phyloP scores from a whole-genome alignment of 1,284 basidiomycete genomes.

The Ceratobasidium sp. region DNA sequence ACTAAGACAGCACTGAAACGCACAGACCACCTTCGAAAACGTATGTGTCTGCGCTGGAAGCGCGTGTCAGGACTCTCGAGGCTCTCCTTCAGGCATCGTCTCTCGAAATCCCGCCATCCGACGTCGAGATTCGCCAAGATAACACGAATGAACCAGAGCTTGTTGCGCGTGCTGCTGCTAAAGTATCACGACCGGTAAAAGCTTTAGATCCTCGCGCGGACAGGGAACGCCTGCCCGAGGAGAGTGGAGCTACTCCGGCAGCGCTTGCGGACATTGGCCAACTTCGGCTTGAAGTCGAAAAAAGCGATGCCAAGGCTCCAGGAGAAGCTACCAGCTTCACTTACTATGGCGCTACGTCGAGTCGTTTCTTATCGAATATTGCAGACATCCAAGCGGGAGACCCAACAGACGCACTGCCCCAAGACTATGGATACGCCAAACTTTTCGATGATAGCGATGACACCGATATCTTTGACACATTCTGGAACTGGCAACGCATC shows the following conservation, averaged over 20 bases:
- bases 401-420: conserved; percentile 27
- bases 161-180: background rate
- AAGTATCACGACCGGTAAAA: conserved; percentile 16
- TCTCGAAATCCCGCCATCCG: conserved; percentile 36
- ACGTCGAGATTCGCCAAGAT: conserved; percentile 29
- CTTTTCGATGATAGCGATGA: conserved; percentile 29
- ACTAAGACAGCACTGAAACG: background rate
- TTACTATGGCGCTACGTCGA: conserved; percentile 39
- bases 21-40: conserved; percentile 37
- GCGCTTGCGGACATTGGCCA: conserved; percentile 40
- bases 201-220: conserved; percentile 33
- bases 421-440: conserved; percentile 27
- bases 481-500: conserved; percentile 37
- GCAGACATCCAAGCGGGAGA: conserved; percentile 35
- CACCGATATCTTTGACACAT: conserved; percentile 17
- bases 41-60: conserved; percentile 37
- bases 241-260: conserved; percentile 29
- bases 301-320: background rate
- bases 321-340: conserved; percentile 37
- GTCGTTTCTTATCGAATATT: conserved; percentile 42
- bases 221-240: conserved; percentile 32
- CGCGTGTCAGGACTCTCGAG: conserved; percentile 37
- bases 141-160: conserved; percentile 36
- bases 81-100: conserved; percentile 34
- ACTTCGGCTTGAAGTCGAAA: conserved; percentile 30